Base-by-base conservation (phyloP, 78 protist species). In the Dictyostelium brefeldianum region DNA sequence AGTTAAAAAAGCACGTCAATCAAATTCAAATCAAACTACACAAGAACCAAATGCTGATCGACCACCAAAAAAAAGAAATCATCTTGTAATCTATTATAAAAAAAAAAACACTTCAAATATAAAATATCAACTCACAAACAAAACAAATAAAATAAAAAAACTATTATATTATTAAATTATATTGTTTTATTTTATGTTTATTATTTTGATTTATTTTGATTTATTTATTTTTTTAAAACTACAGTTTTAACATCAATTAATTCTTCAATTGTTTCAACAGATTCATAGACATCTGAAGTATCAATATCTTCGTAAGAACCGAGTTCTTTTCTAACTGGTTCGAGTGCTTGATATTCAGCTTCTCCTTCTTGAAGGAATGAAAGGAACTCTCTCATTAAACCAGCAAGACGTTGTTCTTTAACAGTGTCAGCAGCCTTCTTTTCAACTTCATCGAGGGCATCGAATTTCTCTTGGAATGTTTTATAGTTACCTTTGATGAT, bases 331-430 rank as follows among this genome's bases (percentile, higher is more conserved):
- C 83, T 18, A n/a, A 27, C 22, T 36, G 81, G 50, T 7, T 59
- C 83, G 2, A 10, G 47, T 2, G 78, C 59, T 75, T 85, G 92
- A 36, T 85, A 85, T 75, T 85, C 92, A 8, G 12, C n/a, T 62
- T 85, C 92, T 18, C 83, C 83, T 59, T 36, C 43, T 74, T 85
- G 92, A 12, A 85, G 64, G 20, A 46, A 53, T 18, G 54, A 18
- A 14, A 85, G 46, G 74, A 85, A 85, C n/a, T 85, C 92, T 18
- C 56, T n/a, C 92, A 85, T 85, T 1, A 85, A 29, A 6, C 25
- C n/a, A 10, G 74, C 67, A 22, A 85, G 50, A 74, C 83, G 81
- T 29, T 11, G 29, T 59, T 81, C 22, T 54, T 89, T 83, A 14
- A 78, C 62, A 15, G 47, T 53, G 5, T 65, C 29, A 71, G 25